Conservation (phyloP, 371 early-diverging fungal genomes). For the Mucor velutinosus region DNA sequence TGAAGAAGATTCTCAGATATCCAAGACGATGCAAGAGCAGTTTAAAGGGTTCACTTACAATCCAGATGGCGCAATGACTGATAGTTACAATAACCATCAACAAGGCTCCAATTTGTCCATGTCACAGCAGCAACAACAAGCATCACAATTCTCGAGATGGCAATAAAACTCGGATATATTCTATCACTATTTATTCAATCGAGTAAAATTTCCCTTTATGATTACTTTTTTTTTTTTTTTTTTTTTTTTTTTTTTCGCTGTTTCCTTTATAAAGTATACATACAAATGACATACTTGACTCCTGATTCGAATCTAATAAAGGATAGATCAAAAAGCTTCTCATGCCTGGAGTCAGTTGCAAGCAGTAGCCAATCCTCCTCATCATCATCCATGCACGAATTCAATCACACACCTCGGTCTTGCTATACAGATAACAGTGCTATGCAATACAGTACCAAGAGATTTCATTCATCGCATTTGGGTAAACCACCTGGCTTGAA, state of each 20-base stretch:
- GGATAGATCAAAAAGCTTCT: conserved; percentile 4
- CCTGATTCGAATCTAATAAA: not conserved
- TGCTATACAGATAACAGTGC: not conserved
- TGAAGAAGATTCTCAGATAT: conserved; percentile 79
- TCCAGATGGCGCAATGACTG: conserved; percentile 44
- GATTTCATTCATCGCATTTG: conserved; percentile 15
- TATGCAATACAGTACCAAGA: not conserved
- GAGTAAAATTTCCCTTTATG: not conserved
- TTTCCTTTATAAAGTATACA: not conserved
- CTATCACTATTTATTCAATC: not conserved
- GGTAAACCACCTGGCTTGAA: conserved; percentile 17
- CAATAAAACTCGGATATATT: conserved; percentile 5
- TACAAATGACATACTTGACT: not conserved
- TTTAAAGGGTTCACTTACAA: conserved; percentile 86
- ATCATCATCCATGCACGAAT: not conserved
- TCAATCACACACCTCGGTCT: not conserved
- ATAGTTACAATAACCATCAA: conserved; percentile 32
- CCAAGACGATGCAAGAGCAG: conserved; percentile 91
- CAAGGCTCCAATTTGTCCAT: conserved; percentile 14
- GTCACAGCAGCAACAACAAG: conserved; percentile 1
- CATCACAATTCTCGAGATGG: conserved; percentile 12
- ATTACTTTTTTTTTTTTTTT: not conserved
- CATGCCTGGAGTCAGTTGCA: not conserved
- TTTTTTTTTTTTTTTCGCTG: not conserved
- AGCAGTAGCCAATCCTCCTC: not conserved